Percentiles rank a stretch among this genome's conserved stretches.
These are phyloP conservation scores for Lepidium africanum DNA, from an alignment of 345 rosid species.

Conservation along the genomic window DNA sequence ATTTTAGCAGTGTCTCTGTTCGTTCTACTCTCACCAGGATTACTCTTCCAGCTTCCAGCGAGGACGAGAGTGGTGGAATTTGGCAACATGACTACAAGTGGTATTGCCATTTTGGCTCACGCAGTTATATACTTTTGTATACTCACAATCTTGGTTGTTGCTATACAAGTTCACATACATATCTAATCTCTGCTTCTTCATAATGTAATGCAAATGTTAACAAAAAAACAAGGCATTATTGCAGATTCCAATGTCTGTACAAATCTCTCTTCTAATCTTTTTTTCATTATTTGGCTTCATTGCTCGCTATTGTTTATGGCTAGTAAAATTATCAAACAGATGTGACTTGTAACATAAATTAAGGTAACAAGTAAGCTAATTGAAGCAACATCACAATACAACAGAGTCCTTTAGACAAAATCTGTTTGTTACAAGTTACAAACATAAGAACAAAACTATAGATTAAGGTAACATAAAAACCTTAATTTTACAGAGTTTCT, in stretches of 20 bases:
- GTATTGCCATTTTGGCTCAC: slow-evolving; percentile 76
- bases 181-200: slow-evolving; percentile 1
- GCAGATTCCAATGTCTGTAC: slow-evolving; percentile 3
- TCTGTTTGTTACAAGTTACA: slow-evolving; percentile 4
- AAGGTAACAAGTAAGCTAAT: neutral
- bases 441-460: neutral
- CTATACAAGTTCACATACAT: slow-evolving; percentile 42
- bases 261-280: too few relatives aligned
- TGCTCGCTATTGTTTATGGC: neutral
- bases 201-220: too few relatives aligned
- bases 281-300: too few relatives aligned
- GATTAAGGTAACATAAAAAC: neutral
- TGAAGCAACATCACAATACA: slow-evolving; percentile 1
- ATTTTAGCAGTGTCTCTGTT: slow-evolving; percentile 59
- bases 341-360: neutral
- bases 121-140: slow-evolving; percentile 83
- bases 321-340: neutral
- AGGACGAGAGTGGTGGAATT: slow-evolving; percentile 70
- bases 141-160: slow-evolving; percentile 67
- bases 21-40: slow-evolving; percentile 82
- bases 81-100: slow-evolving; percentile 92
- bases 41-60: slow-evolving; percentile 81
- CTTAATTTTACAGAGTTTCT: slow-evolving; percentile 5
- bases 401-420: neutral
- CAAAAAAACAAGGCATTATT: too few relatives aligned